Evolutionary conservation across 2,329 filamentous ascomycete species (phyloP).

Genomic region (Cladosporium halotolerans): DNA sequence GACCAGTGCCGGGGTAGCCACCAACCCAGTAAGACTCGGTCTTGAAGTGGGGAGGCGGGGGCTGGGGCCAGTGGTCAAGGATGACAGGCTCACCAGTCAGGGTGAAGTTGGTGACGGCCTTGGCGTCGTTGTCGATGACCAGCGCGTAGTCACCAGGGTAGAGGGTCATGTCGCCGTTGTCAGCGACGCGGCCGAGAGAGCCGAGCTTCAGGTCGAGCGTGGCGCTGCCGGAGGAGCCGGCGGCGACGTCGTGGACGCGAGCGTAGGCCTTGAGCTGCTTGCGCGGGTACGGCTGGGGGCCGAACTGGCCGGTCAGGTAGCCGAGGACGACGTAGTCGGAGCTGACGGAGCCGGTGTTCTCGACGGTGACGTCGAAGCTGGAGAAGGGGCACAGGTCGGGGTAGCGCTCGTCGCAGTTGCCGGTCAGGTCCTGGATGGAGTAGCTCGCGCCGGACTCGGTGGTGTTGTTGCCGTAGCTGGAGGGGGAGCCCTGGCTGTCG

Average conservation of each 20-base stretch:
- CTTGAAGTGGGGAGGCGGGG: slow-evolving; percentile 19
- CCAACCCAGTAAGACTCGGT: slow-evolving; percentile 27
- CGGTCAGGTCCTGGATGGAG: slow-evolving; percentile 34
- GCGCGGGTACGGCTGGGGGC: slow-evolving; percentile 46
- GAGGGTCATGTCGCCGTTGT: slow-evolving; percentile 45
- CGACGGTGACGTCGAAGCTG: slow-evolving; percentile 39
- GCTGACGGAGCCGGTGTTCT: slow-evolving; percentile 40
- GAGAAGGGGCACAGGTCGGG: slow-evolving; percentile 40
- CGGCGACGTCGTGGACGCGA: slow-evolving; percentile 33
- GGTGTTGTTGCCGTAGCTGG: slow-evolving; percentile 16
- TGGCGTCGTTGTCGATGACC: slow-evolving; percentile 40
- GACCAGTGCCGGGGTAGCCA: slow-evolving; percentile 18
- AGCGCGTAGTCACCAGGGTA: slow-evolving; percentile 50
- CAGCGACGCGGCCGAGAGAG: slow-evolving; percentile 45
- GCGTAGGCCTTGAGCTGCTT: slow-evolving; percentile 49
- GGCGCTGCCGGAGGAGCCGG: slow-evolving; percentile 24
- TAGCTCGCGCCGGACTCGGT: slow-evolving; percentile 11
- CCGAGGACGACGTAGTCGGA: slow-evolving; percentile 51
- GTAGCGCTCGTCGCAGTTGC: slow-evolving; percentile 32
- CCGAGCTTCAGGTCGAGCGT: slow-evolving; percentile 43
- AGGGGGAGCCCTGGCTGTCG: slow-evolving; percentile 9
- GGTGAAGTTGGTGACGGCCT: slow-evolving; percentile 39
- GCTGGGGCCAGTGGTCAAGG: slow-evolving; percentile 37
- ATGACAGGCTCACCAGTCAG: slow-evolving; percentile 40
- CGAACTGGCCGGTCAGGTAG: slow-evolving; percentile 45